Conservation (phyloP, 2,329 filamentous ascomycete species). For the Hawksworthiomyces lignivorus region DNA sequence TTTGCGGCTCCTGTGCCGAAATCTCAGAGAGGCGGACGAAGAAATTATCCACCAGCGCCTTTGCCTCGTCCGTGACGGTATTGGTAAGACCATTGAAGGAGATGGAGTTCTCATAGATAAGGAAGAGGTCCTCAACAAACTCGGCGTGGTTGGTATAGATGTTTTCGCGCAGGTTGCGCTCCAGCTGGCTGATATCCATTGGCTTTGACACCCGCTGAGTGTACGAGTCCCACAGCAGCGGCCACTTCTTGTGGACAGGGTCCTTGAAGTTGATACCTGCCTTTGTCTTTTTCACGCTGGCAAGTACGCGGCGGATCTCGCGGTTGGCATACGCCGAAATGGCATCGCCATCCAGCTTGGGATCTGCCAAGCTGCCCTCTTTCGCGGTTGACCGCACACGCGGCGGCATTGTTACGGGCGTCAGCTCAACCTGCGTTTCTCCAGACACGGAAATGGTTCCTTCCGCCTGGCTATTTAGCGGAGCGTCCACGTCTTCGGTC, state of each 20-base stretch:
- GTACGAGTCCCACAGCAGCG: conserved; percentile 69
- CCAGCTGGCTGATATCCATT: conserved; percentile 79
- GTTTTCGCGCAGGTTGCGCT: conserved; percentile 65
- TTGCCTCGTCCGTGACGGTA: conserved; percentile 54
- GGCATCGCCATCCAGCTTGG: conserved; percentile 34
- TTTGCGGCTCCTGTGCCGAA: conserved; percentile 46
- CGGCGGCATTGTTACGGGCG: conserved; percentile 17
- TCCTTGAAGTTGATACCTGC: conserved; percentile 67
- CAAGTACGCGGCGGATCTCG: conserved; percentile 58
- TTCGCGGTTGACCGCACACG: conserved; percentile 23
- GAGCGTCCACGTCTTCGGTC: conserved; percentile 35
- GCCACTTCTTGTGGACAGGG: conserved; percentile 68
- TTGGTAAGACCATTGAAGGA: conserved; percentile 78
- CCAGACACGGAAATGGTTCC: background rate
- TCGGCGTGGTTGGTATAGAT: conserved; percentile 62
- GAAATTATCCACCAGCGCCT: conserved; percentile 48
- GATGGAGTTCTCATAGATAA: conserved; percentile 72
- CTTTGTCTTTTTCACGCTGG: conserved; percentile 79
- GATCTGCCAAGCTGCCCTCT: conserved; percentile 33
- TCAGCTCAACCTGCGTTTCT: conserved; percentile 20
- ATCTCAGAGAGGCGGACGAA: conserved; percentile 38
- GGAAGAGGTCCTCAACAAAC: conserved; percentile 65
- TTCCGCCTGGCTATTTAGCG: conserved; percentile 12
- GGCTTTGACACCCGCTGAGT: conserved; percentile 62
- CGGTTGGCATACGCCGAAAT: conserved; percentile 54